phyloP scores from a whole-genome alignment of 208 protist genomes.

The Trypanosoma platydactyli region DNA sequence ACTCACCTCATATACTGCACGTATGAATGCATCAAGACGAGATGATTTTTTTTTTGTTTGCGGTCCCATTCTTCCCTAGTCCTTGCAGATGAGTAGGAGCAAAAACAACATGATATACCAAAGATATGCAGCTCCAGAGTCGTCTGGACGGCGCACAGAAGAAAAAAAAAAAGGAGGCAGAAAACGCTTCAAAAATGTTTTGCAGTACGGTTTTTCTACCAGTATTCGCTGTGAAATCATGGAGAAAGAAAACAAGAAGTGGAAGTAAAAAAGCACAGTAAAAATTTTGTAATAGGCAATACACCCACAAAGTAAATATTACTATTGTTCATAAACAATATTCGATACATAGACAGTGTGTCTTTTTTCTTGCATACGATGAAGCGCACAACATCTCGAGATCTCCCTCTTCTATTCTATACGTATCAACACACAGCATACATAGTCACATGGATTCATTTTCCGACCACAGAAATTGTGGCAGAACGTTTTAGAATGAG shows the following conservation, averaged over 20 bases:
- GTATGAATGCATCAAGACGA: too few species aligned
- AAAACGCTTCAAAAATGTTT: not conserved
- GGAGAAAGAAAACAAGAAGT: not conserved
- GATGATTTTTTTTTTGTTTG: too few species aligned
- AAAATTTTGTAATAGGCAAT: not conserved
- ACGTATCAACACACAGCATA: too few species aligned
- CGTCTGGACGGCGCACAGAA: not conserved
- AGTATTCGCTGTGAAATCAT: not conserved
- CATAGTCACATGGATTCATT: too few species aligned
- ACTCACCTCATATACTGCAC: too few species aligned
- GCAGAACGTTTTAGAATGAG: too few species aligned
- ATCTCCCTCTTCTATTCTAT: too few species aligned
- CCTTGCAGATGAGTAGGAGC: not conserved
- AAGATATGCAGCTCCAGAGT: not conserved
- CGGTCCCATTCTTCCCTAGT: too few species aligned
- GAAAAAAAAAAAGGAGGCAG: constrained; percentile 5
- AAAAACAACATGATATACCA: not conserved
- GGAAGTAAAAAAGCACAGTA: not conserved
- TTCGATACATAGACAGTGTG: too few species aligned
- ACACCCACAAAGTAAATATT: not conserved
- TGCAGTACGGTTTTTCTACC: not conserved
- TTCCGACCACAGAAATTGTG: too few species aligned
- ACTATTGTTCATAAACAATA: constrained; percentile 6
- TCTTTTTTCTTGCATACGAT: too few species aligned
- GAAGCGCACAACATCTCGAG: too few species aligned